Base-by-base conservation (phyloP, 768 basidiomycete genomes). In the Amyloporia xantha region DNA sequence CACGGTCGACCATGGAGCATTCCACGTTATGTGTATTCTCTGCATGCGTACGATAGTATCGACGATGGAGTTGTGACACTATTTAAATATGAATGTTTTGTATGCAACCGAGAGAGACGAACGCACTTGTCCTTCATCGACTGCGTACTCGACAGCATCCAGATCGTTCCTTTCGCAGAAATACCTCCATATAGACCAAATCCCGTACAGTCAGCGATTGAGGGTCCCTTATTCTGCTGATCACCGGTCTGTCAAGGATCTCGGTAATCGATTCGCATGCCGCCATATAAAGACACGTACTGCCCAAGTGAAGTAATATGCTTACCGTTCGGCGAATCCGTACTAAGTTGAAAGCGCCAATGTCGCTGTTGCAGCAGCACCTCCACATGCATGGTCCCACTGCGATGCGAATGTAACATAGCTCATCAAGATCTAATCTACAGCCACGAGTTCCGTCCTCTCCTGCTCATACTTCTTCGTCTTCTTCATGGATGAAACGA, bases 191-290 rank as follows among this genome's bases (percentile, higher is more conserved):
- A n/a, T n/a, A n/a, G n/a, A n/a, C n/a, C n/a, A n/a, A n/a, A n/a
- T n/a, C n/a, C n/a, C n/a, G n/a, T n/a, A n/a, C n/a, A n/a, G n/a
- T n/a, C 7, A 82, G 73, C 23, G 89, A 89, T 17, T 81, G 71
- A 0, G 95, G 91, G 7, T 68, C 65, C 65, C 96, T 91, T 3
- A 86, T 84, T 11, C 96, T 95, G 54, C 95, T 95, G 15, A 99
- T 72, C 5, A 95, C 79, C 61, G 97, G 92, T 95, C 98, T 98
- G 64, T 91, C 87, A 54, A 98, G 82, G 25, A 98, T 87, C 62
- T 96, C 94, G 58, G 93, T 80, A 59, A 98, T 86, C 23, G 95
- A 96, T 62, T 93, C 88, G 68, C 94, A 96, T 10, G 95, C 95
- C 60, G 92, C 94, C 95, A 54, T 50, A 26, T 55, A 53, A n/a